Conservation (phyloP, 2,329 filamentous ascomycete genomes). For the Bipolaris bicolor region DNA sequence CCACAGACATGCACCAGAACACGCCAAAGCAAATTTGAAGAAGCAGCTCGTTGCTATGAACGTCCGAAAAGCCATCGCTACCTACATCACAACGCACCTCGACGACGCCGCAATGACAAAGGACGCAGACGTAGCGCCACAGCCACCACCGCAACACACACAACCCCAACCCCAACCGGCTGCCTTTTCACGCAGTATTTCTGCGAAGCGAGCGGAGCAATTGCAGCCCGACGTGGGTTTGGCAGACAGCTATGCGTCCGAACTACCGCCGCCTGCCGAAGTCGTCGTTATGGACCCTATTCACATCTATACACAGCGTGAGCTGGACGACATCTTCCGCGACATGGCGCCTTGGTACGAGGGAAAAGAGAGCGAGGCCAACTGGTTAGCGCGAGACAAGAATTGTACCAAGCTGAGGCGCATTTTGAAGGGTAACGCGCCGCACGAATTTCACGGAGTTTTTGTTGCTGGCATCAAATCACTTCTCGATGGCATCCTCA, state of each 20-base stretch:
- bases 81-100: constrained; percentile 79
- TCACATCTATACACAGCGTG: constrained; percentile 81
- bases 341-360: constrained; percentile 85
- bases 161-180: constrained; percentile 28
- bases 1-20: constrained; percentile 73
- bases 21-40: constrained; percentile 87
- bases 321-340: constrained; percentile 85
- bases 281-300: constrained; percentile 76
- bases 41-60: constrained; percentile 83
- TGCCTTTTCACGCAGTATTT: constrained; percentile 34
- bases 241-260: constrained; percentile 51
- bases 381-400: constrained; percentile 89
- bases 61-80: constrained; percentile 84
- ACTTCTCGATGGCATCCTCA: constrained; percentile 86
- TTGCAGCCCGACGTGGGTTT: constrained; percentile 53
- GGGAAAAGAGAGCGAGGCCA: constrained; percentile 85
- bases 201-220: constrained; percentile 42
- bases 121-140: constrained; percentile 33
- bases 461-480: constrained; percentile 75
- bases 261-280: constrained; percentile 69
- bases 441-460: constrained; percentile 73
- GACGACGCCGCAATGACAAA: constrained; percentile 64
- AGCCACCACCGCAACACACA: constrained; percentile 20
- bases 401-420: constrained; percentile 76
- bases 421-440: constrained; percentile 82